These are phyloP conservation scores for Trifolium subterraneum DNA, from an alignment of 306 rosid genomes.

Conservation along the genomic window DNA sequence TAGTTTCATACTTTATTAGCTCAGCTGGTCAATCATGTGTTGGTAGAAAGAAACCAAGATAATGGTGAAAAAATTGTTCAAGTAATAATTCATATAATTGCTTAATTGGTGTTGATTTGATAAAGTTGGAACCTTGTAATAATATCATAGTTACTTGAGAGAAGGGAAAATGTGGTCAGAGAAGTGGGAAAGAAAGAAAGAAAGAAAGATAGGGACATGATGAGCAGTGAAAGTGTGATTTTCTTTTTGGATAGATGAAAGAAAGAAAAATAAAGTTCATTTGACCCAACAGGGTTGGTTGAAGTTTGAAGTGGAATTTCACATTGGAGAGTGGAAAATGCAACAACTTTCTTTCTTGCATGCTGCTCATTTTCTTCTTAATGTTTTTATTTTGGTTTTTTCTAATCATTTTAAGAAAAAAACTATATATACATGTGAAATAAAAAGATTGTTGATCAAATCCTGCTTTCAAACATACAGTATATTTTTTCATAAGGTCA, in stretches of 20 bases:
- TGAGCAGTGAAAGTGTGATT: constrained; percentile 49
- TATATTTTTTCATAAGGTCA: no score
- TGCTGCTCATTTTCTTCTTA: no score
- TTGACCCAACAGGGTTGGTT: not conserved
- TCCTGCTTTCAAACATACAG: no score
- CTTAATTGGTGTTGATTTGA: constrained; percentile 38
- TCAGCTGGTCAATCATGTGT: constrained; percentile 16
- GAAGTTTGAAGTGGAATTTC: constrained; percentile 4
- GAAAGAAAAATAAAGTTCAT: constrained; percentile 8
- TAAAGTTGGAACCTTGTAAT: constrained; percentile 39
- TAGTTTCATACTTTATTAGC: not conserved
- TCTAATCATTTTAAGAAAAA: no score
- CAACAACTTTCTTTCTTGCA: not conserved
- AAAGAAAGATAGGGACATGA: constrained; percentile 43
- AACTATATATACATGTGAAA: no score
- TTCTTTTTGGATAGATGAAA: constrained; percentile 30
- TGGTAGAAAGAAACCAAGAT: not conserved
- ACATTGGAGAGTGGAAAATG: not conserved
- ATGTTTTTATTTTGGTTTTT: no score
- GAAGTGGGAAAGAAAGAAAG: constrained; percentile 47
- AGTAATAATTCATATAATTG: not conserved
- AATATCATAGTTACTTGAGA: constrained; percentile 44
- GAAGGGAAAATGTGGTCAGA: constrained; percentile 45
- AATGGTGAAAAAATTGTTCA: not conserved
- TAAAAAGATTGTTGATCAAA: no score